Percentiles rank a stretch among this genome's conserved stretches.
phyloP scores from a whole-genome alignment of 768 basidiomycete genomes.

The Fistulinella prunicolor region DNA sequence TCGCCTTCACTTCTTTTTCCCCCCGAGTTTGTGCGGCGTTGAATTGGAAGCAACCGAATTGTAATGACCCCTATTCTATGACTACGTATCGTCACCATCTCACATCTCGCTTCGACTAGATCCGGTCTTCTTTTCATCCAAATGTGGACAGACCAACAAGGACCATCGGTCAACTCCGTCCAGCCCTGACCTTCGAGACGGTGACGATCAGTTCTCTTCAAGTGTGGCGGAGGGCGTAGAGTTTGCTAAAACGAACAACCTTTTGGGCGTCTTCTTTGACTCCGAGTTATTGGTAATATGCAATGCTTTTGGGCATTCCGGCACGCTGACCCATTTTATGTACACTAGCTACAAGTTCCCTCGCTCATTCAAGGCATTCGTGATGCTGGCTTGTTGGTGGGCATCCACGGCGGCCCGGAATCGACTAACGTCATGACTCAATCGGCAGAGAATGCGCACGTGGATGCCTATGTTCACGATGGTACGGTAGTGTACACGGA shows the following conservation, averaged over 20 bases:
- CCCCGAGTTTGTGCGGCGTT: conserved; percentile 86
- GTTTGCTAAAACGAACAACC: conserved; percentile 88
- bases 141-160: conserved; percentile 64
- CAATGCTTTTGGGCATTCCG: conserved; percentile 7
- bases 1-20: conserved; percentile 91
- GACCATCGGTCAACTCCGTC: conserved; percentile 39
- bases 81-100: conserved; percentile 21
- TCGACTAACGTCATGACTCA: conserved; percentile 35
- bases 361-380: conserved; percentile 86
- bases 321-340: conserved; percentile 13
- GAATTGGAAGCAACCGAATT: conserved; percentile 99
- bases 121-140: conserved; percentile 92
- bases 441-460: conserved; percentile 44
- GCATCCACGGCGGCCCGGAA: conserved; percentile 67
- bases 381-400: conserved; percentile 84
- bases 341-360: conserved; percentile 69
- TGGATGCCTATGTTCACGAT: conserved; percentile 68
- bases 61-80: conserved; percentile 40
- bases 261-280: conserved; percentile 89
- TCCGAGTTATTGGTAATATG: conserved; percentile 74
- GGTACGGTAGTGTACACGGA: conserved; percentile 69
- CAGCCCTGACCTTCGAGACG: conserved; percentile 35
- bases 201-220: conserved; percentile 46
- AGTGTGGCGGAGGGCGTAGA: conserved; percentile 91
- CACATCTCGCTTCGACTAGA: conserved; percentile 45